Percentiles rank a stretch among this genome's conserved stretches.
Conservation (phyloP, 2,329 filamentous ascomycete genomes). For the Cyphellophora europaea region DNA sequence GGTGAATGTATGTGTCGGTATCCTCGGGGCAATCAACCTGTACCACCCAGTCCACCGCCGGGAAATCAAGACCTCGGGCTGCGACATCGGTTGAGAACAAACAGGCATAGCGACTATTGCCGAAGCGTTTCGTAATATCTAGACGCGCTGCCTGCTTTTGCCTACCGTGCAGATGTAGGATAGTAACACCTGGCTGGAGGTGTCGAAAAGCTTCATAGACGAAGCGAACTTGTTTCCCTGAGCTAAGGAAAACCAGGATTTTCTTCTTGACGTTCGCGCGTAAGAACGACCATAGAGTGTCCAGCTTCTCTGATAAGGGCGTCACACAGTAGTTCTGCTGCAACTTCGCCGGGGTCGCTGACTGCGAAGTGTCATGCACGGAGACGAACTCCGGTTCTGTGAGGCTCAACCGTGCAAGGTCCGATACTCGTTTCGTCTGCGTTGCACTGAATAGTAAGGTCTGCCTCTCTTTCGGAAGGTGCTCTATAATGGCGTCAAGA, state of each 20-base stretch:
- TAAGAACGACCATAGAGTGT: constrained; percentile 88
- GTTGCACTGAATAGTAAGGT: constrained; percentile 94
- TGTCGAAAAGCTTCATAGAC: constrained; percentile 89
- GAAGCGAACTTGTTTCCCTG: constrained; percentile 92
- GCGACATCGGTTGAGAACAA: constrained; percentile 94
- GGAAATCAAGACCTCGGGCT: constrained; percentile 88
- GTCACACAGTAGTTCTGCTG: constrained; percentile 89
- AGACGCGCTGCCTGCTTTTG: constrained; percentile 86
- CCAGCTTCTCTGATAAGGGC: constrained; percentile 77
- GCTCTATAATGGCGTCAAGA: constrained; percentile 86
- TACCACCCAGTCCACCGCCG: constrained; percentile 97
- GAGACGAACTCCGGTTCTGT: constrained; percentile 90
- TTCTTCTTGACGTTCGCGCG: constrained; percentile 85
- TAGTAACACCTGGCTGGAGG: constrained; percentile 84
- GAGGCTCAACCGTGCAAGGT: constrained; percentile 79
- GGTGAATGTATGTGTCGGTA: constrained; percentile 93
- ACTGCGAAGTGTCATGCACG: constrained; percentile 72
- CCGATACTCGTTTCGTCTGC: constrained; percentile 87
- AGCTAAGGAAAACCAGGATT: constrained; percentile 90
- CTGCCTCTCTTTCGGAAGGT: constrained; percentile 75
- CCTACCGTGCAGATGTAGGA: constrained; percentile 85
- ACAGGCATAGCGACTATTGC: constrained; percentile 70
- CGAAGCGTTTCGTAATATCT: constrained; percentile 79
- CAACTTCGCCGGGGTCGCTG: constrained; percentile 72
- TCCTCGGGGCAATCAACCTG: constrained; percentile 96